phyloP scores from a whole-genome alignment of 2,329 filamentous ascomycete species.

The Fusarium avenaceum region DNA sequence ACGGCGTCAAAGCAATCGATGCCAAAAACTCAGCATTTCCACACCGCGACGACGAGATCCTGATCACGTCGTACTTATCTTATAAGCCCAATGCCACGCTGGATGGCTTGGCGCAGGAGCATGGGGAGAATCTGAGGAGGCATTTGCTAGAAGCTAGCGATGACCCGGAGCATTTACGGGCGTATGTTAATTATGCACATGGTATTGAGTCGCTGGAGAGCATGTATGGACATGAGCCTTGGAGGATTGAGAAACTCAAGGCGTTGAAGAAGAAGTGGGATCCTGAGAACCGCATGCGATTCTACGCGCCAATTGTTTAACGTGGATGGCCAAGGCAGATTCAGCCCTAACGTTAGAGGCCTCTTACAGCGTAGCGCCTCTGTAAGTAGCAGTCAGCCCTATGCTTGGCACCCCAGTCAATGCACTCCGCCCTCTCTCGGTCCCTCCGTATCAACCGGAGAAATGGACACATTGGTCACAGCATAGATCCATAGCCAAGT shows the following conservation, averaged over 20 bases:
- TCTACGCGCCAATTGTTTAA: conserved; percentile 45
- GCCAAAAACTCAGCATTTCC: conserved; percentile 27
- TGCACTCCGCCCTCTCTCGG: background rate
- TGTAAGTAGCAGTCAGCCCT: conserved; percentile 16
- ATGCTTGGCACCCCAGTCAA: background rate
- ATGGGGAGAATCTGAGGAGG: conserved; percentile 22
- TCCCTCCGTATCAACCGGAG: background rate
- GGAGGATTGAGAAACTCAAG: conserved; percentile 60
- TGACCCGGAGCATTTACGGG: conserved; percentile 20
- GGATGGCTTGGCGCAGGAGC: conserved; percentile 15
- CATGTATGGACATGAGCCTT: conserved; percentile 30
- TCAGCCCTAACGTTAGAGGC: background rate
- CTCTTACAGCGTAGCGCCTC: background rate
- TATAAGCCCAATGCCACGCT: conserved; percentile 35
- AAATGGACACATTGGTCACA: too few relatives aligned
- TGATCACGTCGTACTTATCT: conserved; percentile 18
- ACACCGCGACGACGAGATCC: conserved; percentile 31
- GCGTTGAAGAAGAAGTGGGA: conserved; percentile 63
- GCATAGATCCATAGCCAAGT: conserved; percentile 6
- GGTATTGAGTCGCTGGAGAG: conserved; percentile 22
- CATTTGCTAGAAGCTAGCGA: conserved; percentile 20
- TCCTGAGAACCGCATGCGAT: conserved; percentile 51
- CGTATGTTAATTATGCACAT: conserved; percentile 42
- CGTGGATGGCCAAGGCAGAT: conserved; percentile 2
- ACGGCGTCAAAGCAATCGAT: conserved; percentile 21